These are phyloP conservation scores for Penicillium riverlandense DNA, from an alignment of 495 filamentous ascomycete genomes.

Conservation along the genomic window DNA sequence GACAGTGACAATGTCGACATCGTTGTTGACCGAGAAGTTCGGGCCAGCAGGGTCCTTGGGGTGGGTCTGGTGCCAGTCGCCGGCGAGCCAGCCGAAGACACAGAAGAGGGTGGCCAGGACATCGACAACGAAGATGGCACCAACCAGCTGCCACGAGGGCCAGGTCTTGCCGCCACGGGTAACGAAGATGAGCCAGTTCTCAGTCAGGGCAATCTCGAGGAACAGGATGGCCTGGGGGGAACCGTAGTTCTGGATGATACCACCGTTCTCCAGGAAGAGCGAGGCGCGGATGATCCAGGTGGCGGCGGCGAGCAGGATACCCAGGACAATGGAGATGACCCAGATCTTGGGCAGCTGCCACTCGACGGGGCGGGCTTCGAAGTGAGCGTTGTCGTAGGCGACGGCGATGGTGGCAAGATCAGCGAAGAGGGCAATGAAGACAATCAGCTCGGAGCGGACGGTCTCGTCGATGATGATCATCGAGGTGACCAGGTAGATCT, in stretches of 20 bases:
- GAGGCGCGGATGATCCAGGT: slow-evolving; percentile 67
- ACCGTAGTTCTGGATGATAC: slow-evolving; percentile 68
- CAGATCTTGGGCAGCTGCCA: slow-evolving; percentile 76
- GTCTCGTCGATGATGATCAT: slow-evolving; percentile 75
- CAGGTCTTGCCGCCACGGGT: slow-evolving; percentile 65
- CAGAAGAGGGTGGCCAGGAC: slow-evolving; percentile 63
- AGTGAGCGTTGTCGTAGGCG: slow-evolving; percentile 72
- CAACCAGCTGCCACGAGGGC: slow-evolving; percentile 67
- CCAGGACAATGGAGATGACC: slow-evolving; percentile 64
- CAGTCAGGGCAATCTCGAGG: slow-evolving; percentile 65
- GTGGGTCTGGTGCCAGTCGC: slow-evolving; percentile 34
- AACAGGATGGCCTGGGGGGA: slow-evolving; percentile 66
- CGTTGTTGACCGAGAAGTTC: slow-evolving; percentile 49
- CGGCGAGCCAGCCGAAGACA: slow-evolving; percentile 64
- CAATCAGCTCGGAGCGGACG: slow-evolving; percentile 57
- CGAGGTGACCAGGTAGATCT: slow-evolving; percentile 71
- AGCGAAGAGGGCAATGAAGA: slow-evolving; percentile 72
- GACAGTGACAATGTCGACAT: slow-evolving; percentile 68
- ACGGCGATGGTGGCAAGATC: slow-evolving; percentile 72
- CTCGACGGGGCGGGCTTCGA: slow-evolving; percentile 62
- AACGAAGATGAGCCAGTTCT: slow-evolving; percentile 78
- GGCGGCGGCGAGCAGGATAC: slow-evolving; percentile 55
- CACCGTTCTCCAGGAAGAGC: slow-evolving; percentile 58
- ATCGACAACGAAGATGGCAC: slow-evolving; percentile 65
- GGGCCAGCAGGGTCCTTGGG: slow-evolving; percentile 30